Conservation (phyloP, 257 asterid species). For the Rhazya stricta region DNA sequence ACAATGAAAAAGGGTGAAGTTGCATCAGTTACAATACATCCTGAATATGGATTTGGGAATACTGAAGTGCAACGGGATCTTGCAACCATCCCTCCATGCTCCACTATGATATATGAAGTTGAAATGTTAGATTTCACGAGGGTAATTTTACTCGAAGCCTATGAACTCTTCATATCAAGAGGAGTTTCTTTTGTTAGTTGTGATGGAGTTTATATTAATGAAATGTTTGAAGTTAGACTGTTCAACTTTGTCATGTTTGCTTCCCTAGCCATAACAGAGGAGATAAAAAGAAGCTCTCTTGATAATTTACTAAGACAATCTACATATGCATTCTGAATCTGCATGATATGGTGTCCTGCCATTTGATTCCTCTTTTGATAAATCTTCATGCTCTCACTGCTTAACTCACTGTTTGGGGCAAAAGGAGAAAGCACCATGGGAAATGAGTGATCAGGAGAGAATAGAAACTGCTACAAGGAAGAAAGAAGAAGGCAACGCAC, state of each 20-base stretch:
- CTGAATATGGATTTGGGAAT: slow-evolving; percentile 59
- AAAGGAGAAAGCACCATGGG: slow-evolving; percentile 69
- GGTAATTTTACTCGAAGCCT: slow-evolving; percentile 34
- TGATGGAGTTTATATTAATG: not conserved
- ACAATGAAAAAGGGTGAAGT: slow-evolving; percentile 68
- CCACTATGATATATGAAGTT: slow-evolving; percentile 57
- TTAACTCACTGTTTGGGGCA: slow-evolving; percentile 3
- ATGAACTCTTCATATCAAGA: not conserved
- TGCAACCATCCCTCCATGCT: slow-evolving; percentile 49
- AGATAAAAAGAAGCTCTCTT: not conserved
- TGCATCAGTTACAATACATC: slow-evolving; percentile 46
- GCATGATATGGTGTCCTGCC: not conserved
- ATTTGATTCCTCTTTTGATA: not conserved
- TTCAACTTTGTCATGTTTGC: not conserved
- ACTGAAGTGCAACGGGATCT: slow-evolving; percentile 45
- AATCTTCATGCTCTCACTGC: not conserved
- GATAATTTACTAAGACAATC: not conserved
- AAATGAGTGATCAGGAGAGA: slow-evolving; percentile 51
- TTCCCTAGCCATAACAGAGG: not conserved
- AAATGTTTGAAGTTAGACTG: not conserved
- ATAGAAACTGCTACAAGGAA: slow-evolving; percentile 47
- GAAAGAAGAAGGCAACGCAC: slow-evolving; percentile 71
- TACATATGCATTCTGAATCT: not conserved
- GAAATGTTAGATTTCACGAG: slow-evolving; percentile 65
- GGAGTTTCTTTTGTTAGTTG: not conserved